phyloP scores from a whole-genome alignment of 805 yeast genomes.

The Kuraishia hungarica region DNA sequence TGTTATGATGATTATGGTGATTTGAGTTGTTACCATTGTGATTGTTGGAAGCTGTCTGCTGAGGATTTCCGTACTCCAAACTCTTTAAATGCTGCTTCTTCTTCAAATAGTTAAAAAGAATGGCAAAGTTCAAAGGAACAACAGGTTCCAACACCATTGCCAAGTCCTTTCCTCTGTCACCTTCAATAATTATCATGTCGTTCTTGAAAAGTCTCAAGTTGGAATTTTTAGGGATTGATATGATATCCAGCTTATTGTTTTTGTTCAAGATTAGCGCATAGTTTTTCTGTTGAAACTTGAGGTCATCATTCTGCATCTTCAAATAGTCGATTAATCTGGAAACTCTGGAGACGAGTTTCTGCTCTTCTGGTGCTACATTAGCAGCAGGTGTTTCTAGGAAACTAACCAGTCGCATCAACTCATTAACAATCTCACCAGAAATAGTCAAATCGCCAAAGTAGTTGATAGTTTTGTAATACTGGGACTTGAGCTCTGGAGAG shows the following conservation, averaged over 20 bases:
- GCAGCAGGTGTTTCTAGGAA: conserved; percentile 3
- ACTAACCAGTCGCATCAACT: conserved; percentile 21
- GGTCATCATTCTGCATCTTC: conserved; percentile 35
- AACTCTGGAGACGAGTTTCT: conserved; percentile 12
- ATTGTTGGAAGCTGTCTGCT: conserved; percentile 17
- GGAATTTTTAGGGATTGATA: conserved; percentile 58
- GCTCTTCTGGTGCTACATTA: not conserved
- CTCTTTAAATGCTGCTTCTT: conserved; percentile 62
- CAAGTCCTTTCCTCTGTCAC: conserved; percentile 77
- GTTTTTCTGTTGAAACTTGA: conserved; percentile 27
- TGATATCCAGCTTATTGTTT: conserved; percentile 48
- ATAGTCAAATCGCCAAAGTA: conserved; percentile 44
- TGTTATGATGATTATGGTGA: conserved; percentile 8
- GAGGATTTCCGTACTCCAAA: conserved; percentile 21
- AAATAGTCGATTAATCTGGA: conserved; percentile 27
- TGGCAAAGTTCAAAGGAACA: conserved; percentile 54
- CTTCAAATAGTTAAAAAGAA: conserved; percentile 65
- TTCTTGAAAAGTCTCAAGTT: conserved; percentile 47
- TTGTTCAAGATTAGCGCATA: conserved; percentile 26
- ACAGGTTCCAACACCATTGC: conserved; percentile 65
- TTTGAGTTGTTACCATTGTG: conserved; percentile 9
- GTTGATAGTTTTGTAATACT: conserved; percentile 37
- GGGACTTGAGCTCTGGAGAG: conserved; percentile 43
- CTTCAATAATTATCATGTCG: conserved; percentile 73
- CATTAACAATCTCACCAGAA: conserved; percentile 29